These are phyloP conservation scores for Austroboletus festivus DNA, from an alignment of 768 basidiomycete genomes.

Conservation along the genomic window DNA sequence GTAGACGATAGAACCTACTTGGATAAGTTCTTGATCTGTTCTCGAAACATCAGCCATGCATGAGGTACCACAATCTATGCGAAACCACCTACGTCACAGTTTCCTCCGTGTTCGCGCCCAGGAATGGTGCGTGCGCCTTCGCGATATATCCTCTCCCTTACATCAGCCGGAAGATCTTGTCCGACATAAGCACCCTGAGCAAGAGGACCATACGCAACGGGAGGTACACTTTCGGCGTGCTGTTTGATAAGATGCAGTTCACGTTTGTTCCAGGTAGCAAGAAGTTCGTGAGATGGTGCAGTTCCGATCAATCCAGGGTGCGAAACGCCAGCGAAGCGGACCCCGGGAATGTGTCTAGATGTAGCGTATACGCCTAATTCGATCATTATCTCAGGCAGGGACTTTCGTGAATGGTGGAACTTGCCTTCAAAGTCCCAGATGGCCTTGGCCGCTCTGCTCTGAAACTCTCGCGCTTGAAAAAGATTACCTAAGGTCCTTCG, in stretches of 20 bases:
- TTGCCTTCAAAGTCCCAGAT: slow-evolving; percentile 77
- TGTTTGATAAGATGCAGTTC: slow-evolving; percentile 61
- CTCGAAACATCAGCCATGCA: background rate
- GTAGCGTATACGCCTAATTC: slow-evolving; percentile 61
- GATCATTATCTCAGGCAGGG: background rate
- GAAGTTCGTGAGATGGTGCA: slow-evolving; percentile 68
- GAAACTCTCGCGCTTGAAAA: slow-evolving; percentile 55
- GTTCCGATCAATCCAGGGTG: slow-evolving; percentile 79
- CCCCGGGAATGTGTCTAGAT: slow-evolving; percentile 75
- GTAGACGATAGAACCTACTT: slow-evolving; percentile 30
- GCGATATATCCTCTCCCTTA: slow-evolving; percentile 49
- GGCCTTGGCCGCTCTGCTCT: slow-evolving; percentile 70
- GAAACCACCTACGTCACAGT: slow-evolving; percentile 54
- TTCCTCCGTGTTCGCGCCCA: slow-evolving; percentile 77
- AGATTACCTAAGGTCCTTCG: no score
- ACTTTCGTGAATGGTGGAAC: background rate
- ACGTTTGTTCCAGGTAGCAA: slow-evolving; percentile 72
- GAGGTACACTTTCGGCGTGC: slow-evolving; percentile 50
- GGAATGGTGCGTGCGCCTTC: slow-evolving; percentile 77
- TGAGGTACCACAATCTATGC: background rate
- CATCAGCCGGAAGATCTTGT: slow-evolving; percentile 49
- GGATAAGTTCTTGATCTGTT: slow-evolving; percentile 74
- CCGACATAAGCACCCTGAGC: slow-evolving; percentile 63
- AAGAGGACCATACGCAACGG: slow-evolving; percentile 65
- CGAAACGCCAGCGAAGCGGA: slow-evolving; percentile 73